Conservation (phyloP, 2,329 filamentous ascomycete species). For the Hypoxylon sp. region DNA sequence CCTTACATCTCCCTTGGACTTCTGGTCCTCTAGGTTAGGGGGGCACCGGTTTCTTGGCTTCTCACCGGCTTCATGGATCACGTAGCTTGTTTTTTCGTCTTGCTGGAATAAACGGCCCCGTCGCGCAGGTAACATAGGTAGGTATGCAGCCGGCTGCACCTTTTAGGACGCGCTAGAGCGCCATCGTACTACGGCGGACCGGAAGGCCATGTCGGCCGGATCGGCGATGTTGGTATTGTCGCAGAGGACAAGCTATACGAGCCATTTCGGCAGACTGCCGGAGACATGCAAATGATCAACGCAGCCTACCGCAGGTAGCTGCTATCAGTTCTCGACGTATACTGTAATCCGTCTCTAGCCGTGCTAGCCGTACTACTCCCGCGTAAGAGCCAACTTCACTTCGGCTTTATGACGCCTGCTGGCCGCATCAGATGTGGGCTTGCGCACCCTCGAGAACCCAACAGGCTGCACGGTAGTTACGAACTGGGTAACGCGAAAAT, state of each 20-base stretch:
- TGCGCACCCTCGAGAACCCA: too few relatives aligned
- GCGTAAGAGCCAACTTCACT: conserved; percentile 5
- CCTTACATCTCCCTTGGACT: too few relatives aligned
- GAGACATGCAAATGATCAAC: conserved; percentile 7
- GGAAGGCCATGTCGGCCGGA: conserved; percentile 28
- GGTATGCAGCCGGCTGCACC: conserved; percentile 67
- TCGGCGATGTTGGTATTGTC: conserved; percentile 29
- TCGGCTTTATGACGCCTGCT: conserved; percentile 19
- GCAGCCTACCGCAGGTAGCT: conserved; percentile 11
- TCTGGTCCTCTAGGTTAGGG: too few relatives aligned
- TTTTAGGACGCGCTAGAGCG: conserved; percentile 56
- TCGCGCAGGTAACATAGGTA: conserved; percentile 67
- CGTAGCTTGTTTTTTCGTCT: conserved; percentile 44
- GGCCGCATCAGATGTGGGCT: not conserved
- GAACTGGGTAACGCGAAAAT: not conserved
- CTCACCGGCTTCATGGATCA: too few relatives aligned
- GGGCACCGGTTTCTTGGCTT: too few relatives aligned
- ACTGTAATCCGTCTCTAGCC: conserved; percentile 12
- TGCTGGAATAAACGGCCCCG: conserved; percentile 66
- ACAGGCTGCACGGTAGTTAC: not conserved
- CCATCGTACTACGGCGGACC: conserved; percentile 6
- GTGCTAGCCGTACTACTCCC: not conserved
- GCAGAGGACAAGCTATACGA: conserved; percentile 19
- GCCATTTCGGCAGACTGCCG: not conserved
- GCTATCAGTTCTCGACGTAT: conserved; percentile 5